Evolutionary conservation across 805 yeast genomes (phyloP).

Genomic region (Wickerhamomyces subpelliculosus): DNA sequence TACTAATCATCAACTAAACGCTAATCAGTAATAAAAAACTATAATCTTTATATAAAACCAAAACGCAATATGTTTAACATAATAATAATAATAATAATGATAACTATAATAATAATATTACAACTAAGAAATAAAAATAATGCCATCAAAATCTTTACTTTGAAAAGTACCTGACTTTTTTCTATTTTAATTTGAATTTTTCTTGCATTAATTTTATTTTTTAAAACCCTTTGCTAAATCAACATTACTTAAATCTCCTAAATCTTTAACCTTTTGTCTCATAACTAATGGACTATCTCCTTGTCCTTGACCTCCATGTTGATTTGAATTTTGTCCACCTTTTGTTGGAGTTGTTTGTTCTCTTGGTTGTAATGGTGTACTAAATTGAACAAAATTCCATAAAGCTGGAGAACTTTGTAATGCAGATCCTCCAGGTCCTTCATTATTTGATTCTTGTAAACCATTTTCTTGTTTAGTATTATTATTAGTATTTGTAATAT

Average conservation of each 20-base stretch:
- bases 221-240: slow-evolving; percentile 42
- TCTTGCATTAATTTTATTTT: slow-evolving; percentile 9
- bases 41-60: too few species aligned
- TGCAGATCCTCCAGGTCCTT: slow-evolving; percentile 8
- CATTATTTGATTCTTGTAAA: too few species aligned
- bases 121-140: too few species aligned
- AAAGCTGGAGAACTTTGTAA: slow-evolving; percentile 70
- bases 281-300: slow-evolving; percentile 11
- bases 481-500: slow-evolving; percentile 7
- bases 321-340: slow-evolving; percentile 7
- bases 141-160: too few species aligned
- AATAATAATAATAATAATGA: background rate
- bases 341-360: slow-evolving; percentile 13
- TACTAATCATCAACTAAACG: too few species aligned
- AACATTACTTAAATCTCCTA: slow-evolving; percentile 39
- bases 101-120: background rate
- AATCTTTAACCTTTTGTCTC: slow-evolving; percentile 6
- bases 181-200: too few species aligned
- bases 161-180: background rate
- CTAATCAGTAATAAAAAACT: too few species aligned
- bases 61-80: too few species aligned
- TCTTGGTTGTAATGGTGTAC: slow-evolving; percentile 29
- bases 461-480: slow-evolving; percentile 1
- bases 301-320: slow-evolving; percentile 16
- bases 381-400: slow-evolving; percentile 86